phyloP scores from a whole-genome alignment of 169 alveolate species.

The Plasmodium berghei region DNA sequence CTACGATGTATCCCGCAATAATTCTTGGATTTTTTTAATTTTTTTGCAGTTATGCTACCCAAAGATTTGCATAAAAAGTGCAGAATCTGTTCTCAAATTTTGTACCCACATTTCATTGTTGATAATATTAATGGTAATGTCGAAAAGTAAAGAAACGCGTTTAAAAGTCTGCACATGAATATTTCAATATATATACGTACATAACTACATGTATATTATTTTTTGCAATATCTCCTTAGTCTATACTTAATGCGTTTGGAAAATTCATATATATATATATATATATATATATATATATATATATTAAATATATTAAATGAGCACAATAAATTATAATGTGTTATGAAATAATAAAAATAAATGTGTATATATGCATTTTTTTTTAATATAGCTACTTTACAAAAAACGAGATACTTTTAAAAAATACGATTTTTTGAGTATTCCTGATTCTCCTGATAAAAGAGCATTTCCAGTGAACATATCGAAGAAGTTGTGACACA shows the following conservation, averaged over 20 bases:
- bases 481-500: conserved; percentile 41
- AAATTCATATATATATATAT: no score
- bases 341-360: neutral
- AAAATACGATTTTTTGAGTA: conserved; percentile 62
- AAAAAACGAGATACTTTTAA: conserved; percentile 32
- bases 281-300: no score
- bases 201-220: neutral
- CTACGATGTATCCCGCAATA: neutral
- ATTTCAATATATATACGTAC: neutral
- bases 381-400: conserved; percentile 26
- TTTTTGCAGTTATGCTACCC: conserved; percentile 23
- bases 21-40: neutral
- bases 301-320: neutral
- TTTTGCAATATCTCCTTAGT: neutral
- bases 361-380: neutral
- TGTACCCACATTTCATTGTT: conserved; percentile 17
- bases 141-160: neutral
- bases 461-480: conserved; percentile 58
- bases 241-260: neutral
- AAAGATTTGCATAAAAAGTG: neutral
- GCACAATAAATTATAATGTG: neutral
- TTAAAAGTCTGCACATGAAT: neutral
- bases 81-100: conserved; percentile 11
- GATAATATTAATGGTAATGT: conserved; percentile 51
- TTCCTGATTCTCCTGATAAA: conserved; percentile 49